A percentile compares a stretch with the other conserved stretches of the same genome.
phyloP scores from a whole-genome alignment of 2,329 filamentous ascomycete genomes.

The Bipolaris gigantea region DNA sequence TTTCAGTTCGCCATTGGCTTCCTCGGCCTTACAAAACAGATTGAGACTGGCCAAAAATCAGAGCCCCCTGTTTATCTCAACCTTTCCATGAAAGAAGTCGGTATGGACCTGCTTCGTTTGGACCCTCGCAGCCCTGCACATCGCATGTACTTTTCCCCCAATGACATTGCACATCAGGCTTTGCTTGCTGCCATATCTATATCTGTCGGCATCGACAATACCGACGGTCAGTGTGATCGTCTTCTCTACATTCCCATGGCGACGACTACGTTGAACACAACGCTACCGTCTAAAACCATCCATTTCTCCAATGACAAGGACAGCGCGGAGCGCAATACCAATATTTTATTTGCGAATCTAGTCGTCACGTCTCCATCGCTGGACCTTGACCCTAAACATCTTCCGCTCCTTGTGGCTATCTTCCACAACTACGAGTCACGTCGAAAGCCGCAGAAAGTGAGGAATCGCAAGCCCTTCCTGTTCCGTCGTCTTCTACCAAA shows the following conservation, averaged over 20 bases:
- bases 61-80: conserved; percentile 78
- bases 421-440: conserved; percentile 55
- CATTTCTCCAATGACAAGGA: conserved; percentile 71
- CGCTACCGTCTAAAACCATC: conserved; percentile 89
- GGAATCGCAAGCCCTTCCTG: conserved; percentile 59
- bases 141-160: conserved; percentile 95
- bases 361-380: conserved; percentile 95
- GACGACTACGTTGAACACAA: conserved; percentile 92
- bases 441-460: conserved; percentile 28
- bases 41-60: conserved; percentile 67
- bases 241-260: conserved; percentile 96
- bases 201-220: conserved; percentile 87
- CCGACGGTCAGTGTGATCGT: conserved; percentile 80
- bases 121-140: conserved; percentile 93
- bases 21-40: conserved; percentile 79
- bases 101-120: conserved; percentile 86
- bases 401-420: conserved; percentile 81
- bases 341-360: conserved; percentile 93
- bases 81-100: conserved; percentile 93
- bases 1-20: conserved; percentile 94
- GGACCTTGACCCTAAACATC: conserved; percentile 87
- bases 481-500: conserved; percentile 93
- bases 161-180: conserved; percentile 93
- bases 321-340: conserved; percentile 85
- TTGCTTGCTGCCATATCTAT: conserved; percentile 90